phyloP scores from a whole-genome alignment of 179 eudicot species.

The Corrigiola litoralis region DNA sequence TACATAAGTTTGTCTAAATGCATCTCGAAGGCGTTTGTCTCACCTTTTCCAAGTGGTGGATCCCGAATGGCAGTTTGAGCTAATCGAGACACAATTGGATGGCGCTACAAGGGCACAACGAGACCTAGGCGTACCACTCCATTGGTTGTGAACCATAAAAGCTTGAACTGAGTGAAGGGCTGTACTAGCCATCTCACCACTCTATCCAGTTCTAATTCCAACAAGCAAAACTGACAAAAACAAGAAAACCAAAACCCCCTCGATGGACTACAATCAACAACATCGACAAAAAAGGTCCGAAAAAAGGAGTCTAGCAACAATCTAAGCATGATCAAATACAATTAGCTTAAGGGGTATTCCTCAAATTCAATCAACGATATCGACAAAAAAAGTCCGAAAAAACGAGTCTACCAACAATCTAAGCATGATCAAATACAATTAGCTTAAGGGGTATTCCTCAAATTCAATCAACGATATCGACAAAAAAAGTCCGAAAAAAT shows the following conservation, averaged over 20 bases:
- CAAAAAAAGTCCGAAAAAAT: too few relatives aligned
- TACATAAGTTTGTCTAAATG: not conserved
- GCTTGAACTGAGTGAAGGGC: not conserved
- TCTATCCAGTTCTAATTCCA: not conserved
- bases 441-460: too few relatives aligned
- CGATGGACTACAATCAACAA: not conserved
- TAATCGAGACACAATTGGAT: not conserved
- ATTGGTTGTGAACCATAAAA: slow-evolving; percentile 4
- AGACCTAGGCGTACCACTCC: not conserved
- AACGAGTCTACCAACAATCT: not conserved
- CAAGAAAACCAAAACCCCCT: not conserved
- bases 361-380: too few relatives aligned
- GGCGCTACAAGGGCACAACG: not conserved
- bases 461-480: too few relatives aligned
- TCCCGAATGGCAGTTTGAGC: not conserved
- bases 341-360: too few relatives aligned
- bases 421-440: not conserved
- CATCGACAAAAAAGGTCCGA: not conserved
- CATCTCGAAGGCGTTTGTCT: slow-evolving; percentile 1
- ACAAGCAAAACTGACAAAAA: not conserved
- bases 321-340: not conserved
- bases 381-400: not conserved
- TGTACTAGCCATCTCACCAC: slow-evolving; percentile 7
- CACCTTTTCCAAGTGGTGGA: slow-evolving; percentile 21
- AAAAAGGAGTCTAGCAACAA: not conserved